These are phyloP conservation scores for Geotrichum siamense DNA, from an alignment of 1,139 yeast genomes.

Conservation along the genomic window DNA sequence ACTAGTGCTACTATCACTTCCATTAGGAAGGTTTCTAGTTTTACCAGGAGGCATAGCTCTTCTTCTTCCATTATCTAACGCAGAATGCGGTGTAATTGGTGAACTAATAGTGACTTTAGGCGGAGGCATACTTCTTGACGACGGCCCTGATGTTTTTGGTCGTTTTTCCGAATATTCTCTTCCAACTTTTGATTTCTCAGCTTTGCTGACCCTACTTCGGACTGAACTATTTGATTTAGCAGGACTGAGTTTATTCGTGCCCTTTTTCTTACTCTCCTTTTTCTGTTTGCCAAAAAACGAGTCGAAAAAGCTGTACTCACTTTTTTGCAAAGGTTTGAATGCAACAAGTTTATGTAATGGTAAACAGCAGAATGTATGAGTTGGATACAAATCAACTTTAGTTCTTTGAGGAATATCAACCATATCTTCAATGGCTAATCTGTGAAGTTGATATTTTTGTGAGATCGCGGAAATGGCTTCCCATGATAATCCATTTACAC, in stretches of 20 bases:
- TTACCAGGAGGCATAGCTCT: conserved; percentile 10
- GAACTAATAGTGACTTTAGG: not conserved
- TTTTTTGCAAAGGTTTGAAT: conserved; percentile 18
- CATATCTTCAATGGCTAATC: conserved; percentile 50
- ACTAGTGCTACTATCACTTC: conserved; percentile 6
- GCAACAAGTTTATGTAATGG: conserved; percentile 44
- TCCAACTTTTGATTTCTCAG: not conserved
- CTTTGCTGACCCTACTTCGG: not conserved
- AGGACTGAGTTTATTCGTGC: conserved; percentile 3
- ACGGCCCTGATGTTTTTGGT: too few relatives aligned
- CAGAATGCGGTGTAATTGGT: not conserved
- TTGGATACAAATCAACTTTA: conserved; percentile 45
- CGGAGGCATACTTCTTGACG: not conserved
- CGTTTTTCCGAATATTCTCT: not conserved
- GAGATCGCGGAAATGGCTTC: conserved; percentile 44
- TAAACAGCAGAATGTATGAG: conserved; percentile 45
- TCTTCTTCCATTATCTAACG: conserved; percentile 1
- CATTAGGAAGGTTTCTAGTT: conserved; percentile 2
- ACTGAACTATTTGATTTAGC: conserved; percentile 7
- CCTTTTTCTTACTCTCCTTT: conserved; percentile 3
- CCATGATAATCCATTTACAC: conserved; percentile 52
- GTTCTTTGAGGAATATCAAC: conserved; percentile 53
- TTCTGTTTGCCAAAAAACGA: conserved; percentile 8
- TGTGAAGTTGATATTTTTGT: conserved; percentile 39
- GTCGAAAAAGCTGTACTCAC: conserved; percentile 7